phyloP scores from a whole-genome alignment of 2,329 filamentous ascomycete genomes.

The Emmonsiellopsis sp. region DNA sequence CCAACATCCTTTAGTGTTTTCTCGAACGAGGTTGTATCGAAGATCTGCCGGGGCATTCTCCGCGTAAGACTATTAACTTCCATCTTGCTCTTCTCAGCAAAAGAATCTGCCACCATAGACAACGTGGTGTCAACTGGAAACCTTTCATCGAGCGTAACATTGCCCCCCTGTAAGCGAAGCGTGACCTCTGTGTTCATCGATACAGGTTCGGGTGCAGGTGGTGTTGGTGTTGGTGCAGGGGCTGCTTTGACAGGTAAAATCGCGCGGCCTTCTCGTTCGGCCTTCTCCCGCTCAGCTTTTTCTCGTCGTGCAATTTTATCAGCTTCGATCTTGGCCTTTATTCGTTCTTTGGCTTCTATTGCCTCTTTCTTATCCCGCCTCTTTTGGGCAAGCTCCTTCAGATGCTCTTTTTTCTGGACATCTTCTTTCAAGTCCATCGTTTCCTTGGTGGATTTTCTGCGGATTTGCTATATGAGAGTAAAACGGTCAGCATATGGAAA shows the following conservation, averaged over 20 bases:
- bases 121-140: no score
- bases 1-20: no score
- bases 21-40: no score
- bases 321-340: constrained; percentile 87
- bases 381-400: constrained; percentile 84
- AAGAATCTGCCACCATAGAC: no score
- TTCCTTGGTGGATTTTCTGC: constrained; percentile 82
- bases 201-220: constrained; percentile 39
- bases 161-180: no score
- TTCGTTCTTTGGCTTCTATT: constrained; percentile 72
- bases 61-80: no score
- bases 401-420: constrained; percentile 73
- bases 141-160: rapidly evolving
- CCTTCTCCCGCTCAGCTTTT: constrained; percentile 79
- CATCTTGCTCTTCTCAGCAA: no score
- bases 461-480: constrained; percentile 45
- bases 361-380: constrained; percentile 81
- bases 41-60: no score
- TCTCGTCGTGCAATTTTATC: constrained; percentile 83
- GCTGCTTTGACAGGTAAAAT: constrained; percentile 34
- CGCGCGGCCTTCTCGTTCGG: constrained; percentile 66
- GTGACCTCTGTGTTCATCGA: no score
- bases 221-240: constrained; percentile 42
- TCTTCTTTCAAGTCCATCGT: constrained; percentile 84
- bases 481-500: background rate